phyloP scores from a whole-genome alignment of 306 rosid species.

The Dryas drummondii region DNA sequence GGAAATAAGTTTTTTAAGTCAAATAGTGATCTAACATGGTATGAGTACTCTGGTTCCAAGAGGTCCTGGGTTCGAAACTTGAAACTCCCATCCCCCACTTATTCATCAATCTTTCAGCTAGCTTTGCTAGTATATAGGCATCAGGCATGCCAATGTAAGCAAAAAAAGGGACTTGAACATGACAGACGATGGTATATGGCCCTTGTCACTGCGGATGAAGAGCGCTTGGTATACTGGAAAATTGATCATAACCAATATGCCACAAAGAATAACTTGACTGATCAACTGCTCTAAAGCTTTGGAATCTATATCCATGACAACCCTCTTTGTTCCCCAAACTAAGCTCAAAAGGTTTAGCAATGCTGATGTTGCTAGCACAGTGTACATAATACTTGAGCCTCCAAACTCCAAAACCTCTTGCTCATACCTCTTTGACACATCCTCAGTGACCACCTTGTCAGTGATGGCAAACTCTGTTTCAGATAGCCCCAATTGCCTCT shows the following conservation, averaged over 20 bases:
- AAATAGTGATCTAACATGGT: no score
- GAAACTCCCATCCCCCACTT: background rate
- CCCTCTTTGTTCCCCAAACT: constrained; percentile 36
- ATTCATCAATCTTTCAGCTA: constrained; percentile 1
- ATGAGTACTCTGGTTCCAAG: no score
- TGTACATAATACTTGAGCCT: constrained; percentile 42
- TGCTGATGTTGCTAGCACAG: constrained; percentile 50
- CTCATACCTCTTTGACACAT: constrained; percentile 45
- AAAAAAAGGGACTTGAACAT: constrained; percentile 43
- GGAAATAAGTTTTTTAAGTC: no score
- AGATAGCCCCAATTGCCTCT: constrained; percentile 44
- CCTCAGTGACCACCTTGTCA: constrained; percentile 45
- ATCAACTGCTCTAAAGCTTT: constrained; percentile 25
- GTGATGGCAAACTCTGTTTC: constrained; percentile 50
- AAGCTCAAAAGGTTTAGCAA: constrained; percentile 48
- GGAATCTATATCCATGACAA: constrained; percentile 22
- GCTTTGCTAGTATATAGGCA: constrained; percentile 16
- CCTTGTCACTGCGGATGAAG: constrained; percentile 54
- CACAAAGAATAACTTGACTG: constrained; percentile 34
- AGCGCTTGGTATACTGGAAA: constrained; percentile 53
- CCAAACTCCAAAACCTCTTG: constrained; percentile 65
- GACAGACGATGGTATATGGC: constrained; percentile 43
- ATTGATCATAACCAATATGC: constrained; percentile 35
- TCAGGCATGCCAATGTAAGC: constrained; percentile 38
- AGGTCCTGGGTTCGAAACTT: no score